These are phyloP conservation scores for Herpotrichia juniperi DNA, from an alignment of 2,329 filamentous ascomycete species.

Conservation along the genomic window DNA sequence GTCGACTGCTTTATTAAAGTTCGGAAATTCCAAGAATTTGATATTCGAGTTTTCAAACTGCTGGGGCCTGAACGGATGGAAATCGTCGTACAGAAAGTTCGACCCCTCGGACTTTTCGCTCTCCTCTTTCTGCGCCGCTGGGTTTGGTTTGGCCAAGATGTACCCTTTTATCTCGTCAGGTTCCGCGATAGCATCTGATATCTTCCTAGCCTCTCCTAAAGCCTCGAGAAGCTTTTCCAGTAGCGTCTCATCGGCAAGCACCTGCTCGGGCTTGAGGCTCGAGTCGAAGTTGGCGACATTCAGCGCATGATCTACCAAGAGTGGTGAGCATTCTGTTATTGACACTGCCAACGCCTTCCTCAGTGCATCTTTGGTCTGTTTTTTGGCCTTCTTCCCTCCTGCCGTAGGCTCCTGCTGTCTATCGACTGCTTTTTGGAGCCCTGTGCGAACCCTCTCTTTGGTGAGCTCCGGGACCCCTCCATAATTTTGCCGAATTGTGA, in stretches of 20 bases:
- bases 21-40: slow-evolving; percentile 76
- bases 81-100: slow-evolving; percentile 83
- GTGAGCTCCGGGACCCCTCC: slow-evolving; percentile 76
- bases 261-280: slow-evolving; percentile 68
- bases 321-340: slow-evolving; percentile 87
- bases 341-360: slow-evolving; percentile 81
- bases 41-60: slow-evolving; percentile 76
- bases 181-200: slow-evolving; percentile 72
- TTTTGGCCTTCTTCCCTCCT: slow-evolving; percentile 70
- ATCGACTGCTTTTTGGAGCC: slow-evolving; percentile 70
- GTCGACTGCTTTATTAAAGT: slow-evolving; percentile 92
- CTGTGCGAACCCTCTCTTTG: slow-evolving; percentile 71
- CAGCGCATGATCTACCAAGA: slow-evolving; percentile 86
- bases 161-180: slow-evolving; percentile 76
- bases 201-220: slow-evolving; percentile 71
- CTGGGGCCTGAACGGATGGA: slow-evolving; percentile 81
- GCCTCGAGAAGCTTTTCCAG: slow-evolving; percentile 71
- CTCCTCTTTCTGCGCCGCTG: slow-evolving; percentile 40
- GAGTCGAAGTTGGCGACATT: slow-evolving; percentile 72
- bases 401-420: slow-evolving; percentile 60
- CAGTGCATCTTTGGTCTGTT: slow-evolving; percentile 75
- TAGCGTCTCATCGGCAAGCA: slow-evolving; percentile 69
- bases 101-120: slow-evolving; percentile 50
- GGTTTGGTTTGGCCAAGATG: slow-evolving; percentile 75
- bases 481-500: slow-evolving; percentile 86